Evolutionary conservation across 2,329 filamentous ascomycete genomes (phyloP).

Genomic region (Aspergillus fumigatiaffinis): DNA sequence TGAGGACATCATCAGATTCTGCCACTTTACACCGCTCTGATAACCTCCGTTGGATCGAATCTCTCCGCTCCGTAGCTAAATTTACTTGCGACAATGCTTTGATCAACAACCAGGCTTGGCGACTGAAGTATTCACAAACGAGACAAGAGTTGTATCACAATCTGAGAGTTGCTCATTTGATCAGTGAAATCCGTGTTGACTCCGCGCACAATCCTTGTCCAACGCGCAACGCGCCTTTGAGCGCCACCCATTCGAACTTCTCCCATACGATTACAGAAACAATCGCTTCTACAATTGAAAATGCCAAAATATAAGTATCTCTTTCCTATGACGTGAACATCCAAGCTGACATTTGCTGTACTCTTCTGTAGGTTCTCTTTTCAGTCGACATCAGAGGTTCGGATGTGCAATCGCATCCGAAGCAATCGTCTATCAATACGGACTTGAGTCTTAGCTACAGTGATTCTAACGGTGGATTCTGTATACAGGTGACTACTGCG

Average conservation of each 20-base stretch:
- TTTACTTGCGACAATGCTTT: background rate
- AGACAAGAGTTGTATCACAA: background rate
- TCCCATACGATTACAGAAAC: conserved; percentile 3
- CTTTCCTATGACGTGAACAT: conserved; percentile 2
- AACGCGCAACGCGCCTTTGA: conserved; percentile 14
- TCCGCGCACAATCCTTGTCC: background rate
- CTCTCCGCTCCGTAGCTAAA: background rate
- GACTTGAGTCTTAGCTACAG: background rate
- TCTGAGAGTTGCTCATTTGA: background rate
- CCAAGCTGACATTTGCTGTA: conserved; percentile 44
- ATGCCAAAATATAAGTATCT: conserved; percentile 81
- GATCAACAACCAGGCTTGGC: background rate
- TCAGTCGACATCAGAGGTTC: background rate
- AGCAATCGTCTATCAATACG: background rate
- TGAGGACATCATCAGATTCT: conserved; percentile 2
- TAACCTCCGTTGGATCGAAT: conserved; percentile 6
- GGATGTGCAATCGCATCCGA: background rate
- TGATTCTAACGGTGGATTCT: conserved; percentile 3
- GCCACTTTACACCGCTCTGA: conserved; percentile 4
- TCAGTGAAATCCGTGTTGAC: background rate
- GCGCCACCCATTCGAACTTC: conserved; percentile 12
- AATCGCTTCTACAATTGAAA: conserved; percentile 38
- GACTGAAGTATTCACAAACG: background rate
- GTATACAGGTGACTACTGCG: conserved; percentile 80
- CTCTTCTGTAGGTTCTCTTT: conserved; percentile 62